A percentile compares a stretch with the other conserved stretches of the same genome.
Conservation (phyloP, 352 stramenopile species). For the Lagenidium giganteum region DNA sequence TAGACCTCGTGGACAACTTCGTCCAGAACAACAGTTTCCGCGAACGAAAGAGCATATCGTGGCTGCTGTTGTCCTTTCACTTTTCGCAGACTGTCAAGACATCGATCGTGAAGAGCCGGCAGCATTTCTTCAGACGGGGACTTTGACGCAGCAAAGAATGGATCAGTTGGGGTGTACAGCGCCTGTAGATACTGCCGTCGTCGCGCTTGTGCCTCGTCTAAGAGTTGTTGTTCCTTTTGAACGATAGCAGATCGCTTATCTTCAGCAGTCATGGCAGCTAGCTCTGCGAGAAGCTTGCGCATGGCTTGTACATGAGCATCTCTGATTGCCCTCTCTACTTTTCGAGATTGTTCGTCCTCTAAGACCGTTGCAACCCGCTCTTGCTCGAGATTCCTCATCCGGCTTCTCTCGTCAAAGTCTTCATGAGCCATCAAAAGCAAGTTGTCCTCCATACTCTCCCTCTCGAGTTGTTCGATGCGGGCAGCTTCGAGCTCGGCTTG, state of each 20-base stretch:
- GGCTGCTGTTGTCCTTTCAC: background rate
- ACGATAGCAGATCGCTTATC: conserved; percentile 31
- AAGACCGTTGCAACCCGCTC: conserved; percentile 35
- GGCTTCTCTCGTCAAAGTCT: conserved; percentile 24
- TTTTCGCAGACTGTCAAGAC: conserved; percentile 6
- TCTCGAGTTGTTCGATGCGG: conserved; percentile 26
- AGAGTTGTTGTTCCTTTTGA: conserved; percentile 19
- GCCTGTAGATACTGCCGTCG: conserved; percentile 31
- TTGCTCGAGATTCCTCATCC: conserved; percentile 20
- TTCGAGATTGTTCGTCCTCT: conserved; percentile 32
- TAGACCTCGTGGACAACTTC: conserved; percentile 19
- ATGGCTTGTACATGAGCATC: conserved; percentile 23
- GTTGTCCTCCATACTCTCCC: conserved; percentile 14
- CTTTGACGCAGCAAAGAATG: conserved; percentile 39
- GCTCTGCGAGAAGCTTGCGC: conserved; percentile 33
- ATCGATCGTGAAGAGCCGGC: conserved; percentile 33
- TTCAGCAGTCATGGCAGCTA: conserved; percentile 40
- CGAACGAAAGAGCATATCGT: conserved; percentile 10
- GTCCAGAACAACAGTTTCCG: conserved; percentile 11
- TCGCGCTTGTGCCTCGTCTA: conserved; percentile 20
- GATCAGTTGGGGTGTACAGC: conserved; percentile 50
- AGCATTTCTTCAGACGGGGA: conserved; percentile 42
- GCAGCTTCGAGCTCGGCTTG: conserved; percentile 51
- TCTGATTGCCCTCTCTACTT: conserved; percentile 19
- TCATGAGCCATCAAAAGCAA: conserved; percentile 26